Evolutionary conservation across 371 early-diverging fungal genomes (phyloP).

Genomic region (Sporodiniella umbellata): DNA sequence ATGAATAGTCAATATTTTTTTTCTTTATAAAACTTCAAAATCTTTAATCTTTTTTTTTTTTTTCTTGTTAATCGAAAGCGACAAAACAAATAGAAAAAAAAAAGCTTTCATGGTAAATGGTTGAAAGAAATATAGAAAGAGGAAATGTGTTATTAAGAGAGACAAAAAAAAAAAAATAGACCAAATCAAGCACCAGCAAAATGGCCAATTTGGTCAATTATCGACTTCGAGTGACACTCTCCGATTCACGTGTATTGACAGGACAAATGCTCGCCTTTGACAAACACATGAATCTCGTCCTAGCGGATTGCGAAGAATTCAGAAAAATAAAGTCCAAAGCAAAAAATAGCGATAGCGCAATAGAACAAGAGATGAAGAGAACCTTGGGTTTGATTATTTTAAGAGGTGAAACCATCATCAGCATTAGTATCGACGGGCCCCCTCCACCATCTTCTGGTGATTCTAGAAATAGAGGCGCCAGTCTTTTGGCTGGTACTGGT

Average conservation of each 20-base stretch:
- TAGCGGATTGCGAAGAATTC: conserved; percentile 96
- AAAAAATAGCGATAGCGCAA: conserved; percentile 37
- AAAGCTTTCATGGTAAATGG: no score
- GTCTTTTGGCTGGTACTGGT: conserved; percentile 71
- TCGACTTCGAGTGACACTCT: conserved; percentile 88
- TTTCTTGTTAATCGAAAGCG: no score
- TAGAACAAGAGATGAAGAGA: conserved; percentile 75
- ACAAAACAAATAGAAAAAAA: no score
- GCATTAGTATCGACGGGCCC: conserved; percentile 90
- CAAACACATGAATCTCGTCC: conserved; percentile 97
- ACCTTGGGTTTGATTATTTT: conserved; percentile 92
- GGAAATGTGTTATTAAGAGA: no score
- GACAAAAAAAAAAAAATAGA: no score
- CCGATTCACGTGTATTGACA: conserved; percentile 88
- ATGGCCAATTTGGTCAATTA: conserved; percentile 94
- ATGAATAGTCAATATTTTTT: no score
- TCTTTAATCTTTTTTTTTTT: no score
- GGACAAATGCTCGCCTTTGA: conserved; percentile 98
- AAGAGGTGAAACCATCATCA: conserved; percentile 91
- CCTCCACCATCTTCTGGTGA: conserved; percentile 78
- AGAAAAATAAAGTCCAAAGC: conserved; percentile 79
- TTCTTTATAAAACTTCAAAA: no score
- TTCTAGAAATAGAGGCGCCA: conserved; percentile 47
- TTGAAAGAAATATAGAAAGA: no score
- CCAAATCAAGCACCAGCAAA: conserved; percentile 36